These are phyloP conservation scores for Fonsecaea nubica DNA, from an alignment of 2,329 filamentous ascomycete species.

Conservation along the genomic window DNA sequence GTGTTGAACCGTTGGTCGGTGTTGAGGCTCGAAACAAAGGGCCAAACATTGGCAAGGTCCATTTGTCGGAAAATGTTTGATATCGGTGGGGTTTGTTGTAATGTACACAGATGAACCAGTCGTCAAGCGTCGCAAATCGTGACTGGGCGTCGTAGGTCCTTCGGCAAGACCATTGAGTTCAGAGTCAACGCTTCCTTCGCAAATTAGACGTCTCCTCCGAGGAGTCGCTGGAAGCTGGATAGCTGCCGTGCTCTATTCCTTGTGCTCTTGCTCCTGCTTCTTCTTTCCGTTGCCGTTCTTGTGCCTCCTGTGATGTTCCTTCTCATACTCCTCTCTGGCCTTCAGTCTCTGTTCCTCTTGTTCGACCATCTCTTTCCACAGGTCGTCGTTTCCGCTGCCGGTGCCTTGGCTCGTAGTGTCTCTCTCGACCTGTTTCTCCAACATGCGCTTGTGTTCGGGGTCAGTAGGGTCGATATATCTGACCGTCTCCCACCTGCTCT, in stretches of 20 bases:
- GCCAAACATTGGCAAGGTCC: not conserved
- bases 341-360: slow-evolving; percentile 56
- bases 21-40: not conserved
- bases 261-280: slow-evolving; percentile 28
- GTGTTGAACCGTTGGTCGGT: not conserved
- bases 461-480: slow-evolving; percentile 81
- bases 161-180: not conserved
- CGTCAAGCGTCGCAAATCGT: not conserved
- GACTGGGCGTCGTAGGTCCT: not conserved
- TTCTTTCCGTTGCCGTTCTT: slow-evolving; percentile 29
- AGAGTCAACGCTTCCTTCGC: not conserved
- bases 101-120: not conserved
- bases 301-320: slow-evolving; percentile 40
- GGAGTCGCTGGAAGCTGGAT: not conserved
- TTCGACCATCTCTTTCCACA: slow-evolving; percentile 74
- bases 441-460: slow-evolving; percentile 78
- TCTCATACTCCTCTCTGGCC: slow-evolving; percentile 47
- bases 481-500: slow-evolving; percentile 74
- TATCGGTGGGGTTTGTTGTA: not conserved
- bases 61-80: not conserved
- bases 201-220: not conserved
- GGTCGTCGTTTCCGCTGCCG: slow-evolving; percentile 58
- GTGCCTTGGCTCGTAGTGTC: slow-evolving; percentile 26
- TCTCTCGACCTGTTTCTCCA: slow-evolving; percentile 75
- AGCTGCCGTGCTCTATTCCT: slow-evolving; percentile 1